These are phyloP conservation scores for Parastagonospora nodorum DNA, from an alignment of 2,329 filamentous ascomycete species.

Conservation along the genomic window DNA sequence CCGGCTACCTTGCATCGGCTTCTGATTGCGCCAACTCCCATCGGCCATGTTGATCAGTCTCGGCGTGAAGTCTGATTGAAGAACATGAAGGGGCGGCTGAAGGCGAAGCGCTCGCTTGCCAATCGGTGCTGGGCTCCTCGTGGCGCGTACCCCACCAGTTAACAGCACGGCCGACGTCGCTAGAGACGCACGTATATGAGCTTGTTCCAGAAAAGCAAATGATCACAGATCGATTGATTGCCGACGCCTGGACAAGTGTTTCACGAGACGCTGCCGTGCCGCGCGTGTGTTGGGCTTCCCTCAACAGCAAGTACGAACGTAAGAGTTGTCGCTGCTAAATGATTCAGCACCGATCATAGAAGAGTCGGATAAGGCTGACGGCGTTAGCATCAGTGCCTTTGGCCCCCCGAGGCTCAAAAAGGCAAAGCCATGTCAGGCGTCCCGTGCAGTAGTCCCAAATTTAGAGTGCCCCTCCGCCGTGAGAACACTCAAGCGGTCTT, in stretches of 20 bases:
- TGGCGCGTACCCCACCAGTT: slow-evolving; percentile 3
- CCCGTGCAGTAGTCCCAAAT: slow-evolving; percentile 2
- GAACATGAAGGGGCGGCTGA: slow-evolving; percentile 9
- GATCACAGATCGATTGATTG: slow-evolving; percentile 14
- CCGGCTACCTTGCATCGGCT: too few species aligned
- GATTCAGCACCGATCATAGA: slow-evolving; percentile 3
- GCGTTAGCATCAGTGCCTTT: not conserved
- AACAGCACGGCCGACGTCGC: slow-evolving; percentile 16
- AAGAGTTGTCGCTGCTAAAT: not conserved
- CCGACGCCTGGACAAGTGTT: slow-evolving; percentile 18
- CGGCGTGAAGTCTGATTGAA: too few species aligned
- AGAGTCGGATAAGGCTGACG: slow-evolving; percentile 1
- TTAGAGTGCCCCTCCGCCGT: slow-evolving; percentile 6
- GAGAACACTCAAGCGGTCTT: not conserved
- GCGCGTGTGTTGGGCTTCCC: slow-evolving; percentile 7
- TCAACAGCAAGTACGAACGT: not conserved
- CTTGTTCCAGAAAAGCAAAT: slow-evolving; percentile 20
- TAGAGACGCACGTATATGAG: slow-evolving; percentile 13
- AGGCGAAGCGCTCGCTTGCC: not conserved
- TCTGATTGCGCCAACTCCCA: too few species aligned
- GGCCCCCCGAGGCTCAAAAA: not conserved
- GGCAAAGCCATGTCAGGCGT: slow-evolving; percentile 1
- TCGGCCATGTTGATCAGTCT: too few species aligned
- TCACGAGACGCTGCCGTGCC: slow-evolving; percentile 22
- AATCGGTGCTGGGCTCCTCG: not conserved